These are phyloP conservation scores for Nothophoma quercina DNA, from an alignment of 2,329 filamentous ascomycete species.

Conservation along the genomic window DNA sequence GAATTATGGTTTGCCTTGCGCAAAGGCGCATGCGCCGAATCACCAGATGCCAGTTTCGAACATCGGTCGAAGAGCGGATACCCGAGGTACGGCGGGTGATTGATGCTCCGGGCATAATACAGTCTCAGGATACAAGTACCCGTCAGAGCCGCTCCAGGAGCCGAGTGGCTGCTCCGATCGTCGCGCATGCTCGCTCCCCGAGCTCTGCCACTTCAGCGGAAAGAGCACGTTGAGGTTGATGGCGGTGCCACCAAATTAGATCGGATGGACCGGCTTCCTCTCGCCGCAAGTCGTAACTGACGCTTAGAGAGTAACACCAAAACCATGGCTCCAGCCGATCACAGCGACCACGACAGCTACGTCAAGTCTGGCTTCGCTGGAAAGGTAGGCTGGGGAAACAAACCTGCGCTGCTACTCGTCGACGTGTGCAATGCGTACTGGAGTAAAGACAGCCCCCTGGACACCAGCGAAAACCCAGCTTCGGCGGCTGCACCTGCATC, in stretches of 20 bases:
- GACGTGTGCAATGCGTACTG: slow-evolving; percentile 60
- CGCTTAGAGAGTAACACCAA: slow-evolving; percentile 17
- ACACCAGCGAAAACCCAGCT: slow-evolving; percentile 49
- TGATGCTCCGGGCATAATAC: slow-evolving; percentile 32
- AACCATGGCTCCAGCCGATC: slow-evolving; percentile 29
- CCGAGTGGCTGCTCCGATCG: slow-evolving; percentile 25
- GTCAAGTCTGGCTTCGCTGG: slow-evolving; percentile 50
- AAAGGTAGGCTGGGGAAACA: slow-evolving; percentile 55
- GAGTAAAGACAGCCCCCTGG: slow-evolving; percentile 53
- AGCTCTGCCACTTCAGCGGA: slow-evolving; percentile 12
- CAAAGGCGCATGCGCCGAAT: slow-evolving; percentile 12
- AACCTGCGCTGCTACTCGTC: slow-evolving; percentile 55
- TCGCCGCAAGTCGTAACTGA: slow-evolving; percentile 17
- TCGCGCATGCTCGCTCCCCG: slow-evolving; percentile 18
- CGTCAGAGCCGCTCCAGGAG: slow-evolving; percentile 23
- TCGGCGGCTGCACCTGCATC: slow-evolving; percentile 47
- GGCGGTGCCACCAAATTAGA: slow-evolving; percentile 13
- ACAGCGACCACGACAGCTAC: slow-evolving; percentile 34
- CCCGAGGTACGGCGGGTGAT: slow-evolving; percentile 42
- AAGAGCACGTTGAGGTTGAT: slow-evolving; percentile 13
- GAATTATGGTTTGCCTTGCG: slow-evolving; percentile 5
- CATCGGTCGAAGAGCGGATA: slow-evolving; percentile 25
- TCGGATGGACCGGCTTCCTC: slow-evolving; percentile 9
- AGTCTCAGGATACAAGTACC: slow-evolving; percentile 33
- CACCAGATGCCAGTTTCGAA: slow-evolving; percentile 13